These are phyloP conservation scores for Globisporangium abappressorium DNA, from an alignment of 352 stramenopile species.

Conservation along the genomic window DNA sequence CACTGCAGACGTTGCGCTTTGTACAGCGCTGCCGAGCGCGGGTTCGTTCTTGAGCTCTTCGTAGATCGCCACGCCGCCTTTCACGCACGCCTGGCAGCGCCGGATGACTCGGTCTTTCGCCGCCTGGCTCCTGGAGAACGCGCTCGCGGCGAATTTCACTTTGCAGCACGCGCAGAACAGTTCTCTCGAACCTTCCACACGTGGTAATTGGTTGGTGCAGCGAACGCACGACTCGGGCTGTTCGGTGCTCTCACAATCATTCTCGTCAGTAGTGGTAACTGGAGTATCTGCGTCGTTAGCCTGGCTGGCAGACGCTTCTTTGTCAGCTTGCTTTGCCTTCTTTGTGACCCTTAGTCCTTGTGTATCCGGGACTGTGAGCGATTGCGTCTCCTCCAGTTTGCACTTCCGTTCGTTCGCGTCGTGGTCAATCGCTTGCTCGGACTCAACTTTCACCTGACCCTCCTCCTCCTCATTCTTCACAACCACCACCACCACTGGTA, in stretches of 20 bases:
- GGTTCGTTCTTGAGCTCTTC: background rate
- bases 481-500: too few relatives aligned
- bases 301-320: background rate
- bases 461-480: too few relatives aligned
- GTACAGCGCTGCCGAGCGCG: background rate
- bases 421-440: too few relatives aligned
- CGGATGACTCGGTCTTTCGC: background rate
- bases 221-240: background rate
- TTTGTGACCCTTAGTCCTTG: too few relatives aligned
- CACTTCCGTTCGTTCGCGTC: too few relatives aligned
- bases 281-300: background rate
- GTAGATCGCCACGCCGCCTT: background rate
- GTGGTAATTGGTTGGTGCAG: background rate
- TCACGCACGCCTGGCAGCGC: background rate
- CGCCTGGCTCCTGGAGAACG: background rate
- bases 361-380: too few relatives aligned
- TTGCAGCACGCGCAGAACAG: conserved; percentile 3
- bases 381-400: too few relatives aligned
- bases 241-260: background rate
- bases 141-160: background rate
- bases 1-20: background rate
- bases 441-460: too few relatives aligned
- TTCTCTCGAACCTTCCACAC: background rate
- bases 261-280: background rate
- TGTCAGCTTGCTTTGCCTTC: too few relatives aligned